phyloP scores from a whole-genome alignment of 2,329 filamentous ascomycete genomes.

The Xylariaceae sp. region DNA sequence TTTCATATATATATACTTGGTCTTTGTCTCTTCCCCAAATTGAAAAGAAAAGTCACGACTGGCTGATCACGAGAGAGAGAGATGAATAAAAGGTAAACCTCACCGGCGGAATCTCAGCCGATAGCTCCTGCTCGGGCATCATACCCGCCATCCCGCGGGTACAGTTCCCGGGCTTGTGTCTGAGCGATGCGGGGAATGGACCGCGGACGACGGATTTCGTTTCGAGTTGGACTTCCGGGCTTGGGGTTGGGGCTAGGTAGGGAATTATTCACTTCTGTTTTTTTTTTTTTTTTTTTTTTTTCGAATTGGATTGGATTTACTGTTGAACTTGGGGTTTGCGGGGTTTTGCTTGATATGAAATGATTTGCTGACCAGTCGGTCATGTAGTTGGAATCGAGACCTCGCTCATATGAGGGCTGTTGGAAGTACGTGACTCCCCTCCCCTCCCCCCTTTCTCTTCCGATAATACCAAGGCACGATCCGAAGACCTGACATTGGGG shows the following conservation, averaged over 20 bases:
- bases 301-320: not conserved
- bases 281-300: not conserved
- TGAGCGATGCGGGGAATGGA: conserved; percentile 33
- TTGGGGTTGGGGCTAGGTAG: conserved; percentile 51
- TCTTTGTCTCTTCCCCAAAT: not conserved
- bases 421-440: conserved; percentile 40
- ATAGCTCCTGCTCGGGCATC: conserved; percentile 38
- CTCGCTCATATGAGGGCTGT: conserved; percentile 62
- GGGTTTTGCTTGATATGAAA: too few relatives aligned
- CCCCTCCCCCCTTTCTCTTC: not conserved
- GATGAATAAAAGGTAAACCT: conserved; percentile 28
- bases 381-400: conserved; percentile 59
- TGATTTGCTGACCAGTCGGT: not conserved
- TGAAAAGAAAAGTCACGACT: not conserved
- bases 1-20: too few relatives aligned
- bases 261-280: not conserved
- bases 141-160: conserved; percentile 35
- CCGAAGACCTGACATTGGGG: not conserved
- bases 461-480: not conserved
- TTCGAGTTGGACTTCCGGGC: conserved; percentile 44
- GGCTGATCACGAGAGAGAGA: too few relatives aligned
- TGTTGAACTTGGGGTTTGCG: too few relatives aligned
- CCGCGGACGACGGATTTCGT: conserved; percentile 36
- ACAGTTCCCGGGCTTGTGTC: conserved; percentile 38
- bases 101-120: conserved; percentile 31